Base-by-base conservation (phyloP, 306 rosid genomes). In the Quillaja saponaria region DNA sequence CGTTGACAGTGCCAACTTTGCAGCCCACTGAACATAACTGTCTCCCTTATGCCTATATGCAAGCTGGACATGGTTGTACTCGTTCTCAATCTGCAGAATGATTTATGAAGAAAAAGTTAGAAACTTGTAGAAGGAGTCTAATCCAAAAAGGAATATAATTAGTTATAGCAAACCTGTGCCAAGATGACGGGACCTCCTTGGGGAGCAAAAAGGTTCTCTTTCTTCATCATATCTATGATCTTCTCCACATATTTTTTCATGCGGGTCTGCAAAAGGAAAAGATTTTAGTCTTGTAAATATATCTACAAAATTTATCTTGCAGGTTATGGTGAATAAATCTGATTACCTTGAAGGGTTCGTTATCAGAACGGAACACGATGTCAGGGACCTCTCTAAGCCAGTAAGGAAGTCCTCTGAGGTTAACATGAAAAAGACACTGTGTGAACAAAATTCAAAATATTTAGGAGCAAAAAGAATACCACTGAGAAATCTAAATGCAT, bases 151-250 rank as follows among this genome's bases (percentile, higher is more conserved):
- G 31, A 25, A 25, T 1, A 25, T 1, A 25, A 47, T 49, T 48
- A 21, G 13, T n/a, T 13, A n/a, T 14, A 35, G 25, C 47, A 45
- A 65, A 88, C 98, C 96, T 90, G 99, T 6, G 97, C 59, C 71
- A 89, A 61, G 70, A 94, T 76, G 65, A 94, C 87, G 19, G 99
- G 99, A 6, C 99, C 99, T 58, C 99, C 99, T 52, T 89, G 85
- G 28, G 87, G 54, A 68, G 91, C 82, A 78, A 87, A 89, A 9
- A 94, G 80, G 55, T 87, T 83, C 62, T 74, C 80, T 0, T 75
- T 71, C 57, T 81, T 89, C 96, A 89, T 74, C 90, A 46, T 68
- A 4, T 81, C 40, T 4, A 77, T 12, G 33, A 94, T 68, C 78
- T 46, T 80, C 20, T 41, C 0, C 35, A 87, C 94, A 9, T 16